Conservation (phyloP, 805 yeast genomes). For the Hanseniaspora lindneri region DNA sequence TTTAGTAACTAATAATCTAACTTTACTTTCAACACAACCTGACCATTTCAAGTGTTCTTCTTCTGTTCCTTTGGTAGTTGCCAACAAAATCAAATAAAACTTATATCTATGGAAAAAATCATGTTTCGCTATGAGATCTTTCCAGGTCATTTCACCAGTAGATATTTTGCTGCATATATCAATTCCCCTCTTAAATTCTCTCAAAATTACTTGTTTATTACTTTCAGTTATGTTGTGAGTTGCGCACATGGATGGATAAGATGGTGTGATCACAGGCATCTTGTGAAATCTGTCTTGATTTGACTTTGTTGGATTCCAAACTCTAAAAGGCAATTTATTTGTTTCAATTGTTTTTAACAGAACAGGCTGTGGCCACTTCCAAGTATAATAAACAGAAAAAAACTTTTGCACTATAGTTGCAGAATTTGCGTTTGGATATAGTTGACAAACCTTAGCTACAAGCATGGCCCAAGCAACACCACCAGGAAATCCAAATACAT, state of each 20-base stretch:
- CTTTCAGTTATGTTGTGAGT: slow-evolving; percentile 89
- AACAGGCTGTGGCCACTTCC: slow-evolving; percentile 99
- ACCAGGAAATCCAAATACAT: slow-evolving; percentile 95
- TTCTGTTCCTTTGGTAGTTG: slow-evolving; percentile 55
- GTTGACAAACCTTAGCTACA: slow-evolving; percentile 93
- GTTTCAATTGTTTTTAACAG: slow-evolving; percentile 85
- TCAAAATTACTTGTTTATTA: slow-evolving; percentile 67
- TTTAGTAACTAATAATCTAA: slow-evolving; percentile 70
- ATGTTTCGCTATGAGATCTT: slow-evolving; percentile 63
- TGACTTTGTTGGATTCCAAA: slow-evolving; percentile 91
- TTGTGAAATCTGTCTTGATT: slow-evolving; percentile 79
- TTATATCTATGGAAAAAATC: slow-evolving; percentile 74
- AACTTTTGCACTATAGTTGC: slow-evolving; percentile 84
- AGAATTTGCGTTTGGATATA: slow-evolving; percentile 91
- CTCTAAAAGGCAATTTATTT: slow-evolving; percentile 90
- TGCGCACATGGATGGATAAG: slow-evolving; percentile 92
- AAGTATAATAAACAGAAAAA: slow-evolving; percentile 69
- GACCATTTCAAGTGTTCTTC: slow-evolving; percentile 87
- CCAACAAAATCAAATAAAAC: slow-evolving; percentile 72
- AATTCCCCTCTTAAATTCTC: slow-evolving; percentile 70
- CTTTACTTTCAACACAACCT: slow-evolving; percentile 82
- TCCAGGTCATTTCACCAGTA: slow-evolving; percentile 56
- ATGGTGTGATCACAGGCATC: slow-evolving; percentile 98
- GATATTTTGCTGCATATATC: slow-evolving; percentile 58
- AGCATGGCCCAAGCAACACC: slow-evolving; percentile 99